Percentiles rank a stretch among this genome's conserved stretches.
Evolutionary conservation across 140 eudicot species (phyloP).

Genomic region (Cichorium intybus): DNA sequence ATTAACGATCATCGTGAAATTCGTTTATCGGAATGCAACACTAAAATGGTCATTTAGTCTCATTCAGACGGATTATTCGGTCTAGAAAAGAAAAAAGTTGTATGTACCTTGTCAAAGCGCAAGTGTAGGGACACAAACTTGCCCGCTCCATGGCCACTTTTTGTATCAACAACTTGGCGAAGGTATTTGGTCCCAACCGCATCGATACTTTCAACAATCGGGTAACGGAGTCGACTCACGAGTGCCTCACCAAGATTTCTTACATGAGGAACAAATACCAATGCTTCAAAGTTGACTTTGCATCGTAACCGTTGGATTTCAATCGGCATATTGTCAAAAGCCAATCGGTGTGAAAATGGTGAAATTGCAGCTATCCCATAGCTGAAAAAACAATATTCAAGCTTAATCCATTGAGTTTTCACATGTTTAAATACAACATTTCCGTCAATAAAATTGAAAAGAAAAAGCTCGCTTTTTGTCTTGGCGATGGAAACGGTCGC

Average conservation of each 20-base stretch:
- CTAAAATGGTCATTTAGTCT: neutral
- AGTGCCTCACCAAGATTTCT: constrained; percentile 92
- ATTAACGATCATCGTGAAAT: neutral
- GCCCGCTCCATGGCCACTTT: constrained; percentile 53
- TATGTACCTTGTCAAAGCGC: constrained; percentile 85
- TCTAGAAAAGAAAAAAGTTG: neutral
- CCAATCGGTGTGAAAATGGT: constrained; percentile 93
- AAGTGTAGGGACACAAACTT: constrained; percentile 90
- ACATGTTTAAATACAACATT: neutral
- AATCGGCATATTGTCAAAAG: constrained; percentile 89
- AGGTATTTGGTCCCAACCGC: constrained; percentile 50
- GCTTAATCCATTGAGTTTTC: neutral
- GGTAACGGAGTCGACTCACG: constrained; percentile 74
- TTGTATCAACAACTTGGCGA: constrained; percentile 47
- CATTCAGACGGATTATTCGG: neutral
- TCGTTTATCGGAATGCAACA: no score
- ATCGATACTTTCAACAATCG: constrained; percentile 41
- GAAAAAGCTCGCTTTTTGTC: no score
- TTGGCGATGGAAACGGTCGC: no score
- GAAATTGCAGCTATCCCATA: constrained; percentile 95
- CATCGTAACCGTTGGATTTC: constrained; percentile 89
- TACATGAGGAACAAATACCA: constrained; percentile 83
- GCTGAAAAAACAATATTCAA: constrained; percentile 37
- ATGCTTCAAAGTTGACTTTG: constrained; percentile 91
- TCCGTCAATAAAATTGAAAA: no score